These are phyloP conservation scores for Aspergillus indologenus DNA, from an alignment of 495 filamentous ascomycete genomes.

Conservation along the genomic window DNA sequence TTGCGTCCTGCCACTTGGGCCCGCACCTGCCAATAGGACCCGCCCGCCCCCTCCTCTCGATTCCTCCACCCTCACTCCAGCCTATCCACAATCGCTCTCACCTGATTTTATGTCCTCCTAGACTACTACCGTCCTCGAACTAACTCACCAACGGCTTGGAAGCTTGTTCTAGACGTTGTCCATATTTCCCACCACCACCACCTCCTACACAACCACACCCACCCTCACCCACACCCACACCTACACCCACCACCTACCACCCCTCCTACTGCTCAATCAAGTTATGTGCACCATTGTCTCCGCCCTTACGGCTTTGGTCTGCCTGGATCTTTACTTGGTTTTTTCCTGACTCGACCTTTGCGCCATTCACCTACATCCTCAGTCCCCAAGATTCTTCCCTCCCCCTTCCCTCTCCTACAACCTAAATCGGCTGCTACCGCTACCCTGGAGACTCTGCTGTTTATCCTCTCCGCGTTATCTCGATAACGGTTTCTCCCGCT, in stretches of 20 bases:
- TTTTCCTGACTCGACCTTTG: neutral
- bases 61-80: conserved; percentile 10
- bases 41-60: neutral
- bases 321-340: conserved; percentile 11
- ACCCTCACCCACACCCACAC: too few species aligned
- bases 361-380: conserved; percentile 10
- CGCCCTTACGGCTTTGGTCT: conserved; percentile 21
- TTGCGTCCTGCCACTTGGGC: conserved; percentile 5
- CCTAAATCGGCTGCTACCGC: neutral
- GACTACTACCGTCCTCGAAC: neutral
- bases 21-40: neutral
- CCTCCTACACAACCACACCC: too few species aligned
- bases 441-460: conserved; percentile 20
- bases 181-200: conserved; percentile 10
- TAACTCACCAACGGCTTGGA: neutral
- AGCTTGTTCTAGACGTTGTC: conserved; percentile 40
- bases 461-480: conserved; percentile 12
- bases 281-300: conserved; percentile 19
- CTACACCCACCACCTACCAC: neutral
- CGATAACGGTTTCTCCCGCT: conserved; percentile 9
- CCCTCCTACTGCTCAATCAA: conserved; percentile 17
- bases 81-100: conserved; percentile 14
- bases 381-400: conserved; percentile 4
- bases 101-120: conserved; percentile 15
- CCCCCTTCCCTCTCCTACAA: neutral